Evolutionary conservation across 108 stramenopile species (phyloP).

Genomic region (Pelagomonas calceolata): DNA sequence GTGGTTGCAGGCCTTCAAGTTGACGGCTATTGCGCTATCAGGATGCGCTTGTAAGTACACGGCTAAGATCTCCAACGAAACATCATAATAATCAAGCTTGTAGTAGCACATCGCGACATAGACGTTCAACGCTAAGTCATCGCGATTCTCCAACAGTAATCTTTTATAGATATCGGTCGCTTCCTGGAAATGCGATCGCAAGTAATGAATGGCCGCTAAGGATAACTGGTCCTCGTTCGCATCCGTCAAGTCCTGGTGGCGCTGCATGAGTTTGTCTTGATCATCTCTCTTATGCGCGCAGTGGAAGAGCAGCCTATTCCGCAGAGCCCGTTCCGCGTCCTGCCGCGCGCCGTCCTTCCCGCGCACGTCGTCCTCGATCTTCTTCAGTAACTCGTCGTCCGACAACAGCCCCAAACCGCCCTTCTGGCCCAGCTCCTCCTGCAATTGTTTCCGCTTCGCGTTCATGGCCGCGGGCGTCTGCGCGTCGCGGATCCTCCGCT

Average conservation of each 20-base stretch:
- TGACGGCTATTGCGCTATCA: slow-evolving; percentile 53
- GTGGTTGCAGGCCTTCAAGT: slow-evolving; percentile 72
- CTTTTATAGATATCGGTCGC: slow-evolving; percentile 67
- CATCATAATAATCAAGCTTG: slow-evolving; percentile 73
- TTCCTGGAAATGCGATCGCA: slow-evolving; percentile 64
- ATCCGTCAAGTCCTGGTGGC: slow-evolving; percentile 56
- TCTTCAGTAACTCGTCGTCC: neutral
- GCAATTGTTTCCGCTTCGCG: neutral
- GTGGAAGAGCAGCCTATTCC: slow-evolving; percentile 62
- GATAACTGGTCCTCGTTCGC: slow-evolving; percentile 64
- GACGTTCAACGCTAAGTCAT: slow-evolving; percentile 66
- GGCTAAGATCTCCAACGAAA: slow-evolving; percentile 60
- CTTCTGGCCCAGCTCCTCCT: neutral
- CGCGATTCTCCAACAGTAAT: slow-evolving; percentile 54
- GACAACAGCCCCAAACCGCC: neutral
- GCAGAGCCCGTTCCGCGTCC: slow-evolving; percentile 32
- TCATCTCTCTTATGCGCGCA: slow-evolving; percentile 49
- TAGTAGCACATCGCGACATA: slow-evolving; percentile 79
- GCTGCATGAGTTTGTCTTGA: slow-evolving; percentile 57
- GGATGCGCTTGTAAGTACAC: slow-evolving; percentile 58
- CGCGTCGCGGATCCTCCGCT: neutral
- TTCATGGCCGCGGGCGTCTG: neutral
- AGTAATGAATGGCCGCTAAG: slow-evolving; percentile 65
- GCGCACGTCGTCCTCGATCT: neutral
- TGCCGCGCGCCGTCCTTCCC: neutral